Base-by-base conservation (phyloP, 352 stramenopile species). In the Globisporangium polare region DNA sequence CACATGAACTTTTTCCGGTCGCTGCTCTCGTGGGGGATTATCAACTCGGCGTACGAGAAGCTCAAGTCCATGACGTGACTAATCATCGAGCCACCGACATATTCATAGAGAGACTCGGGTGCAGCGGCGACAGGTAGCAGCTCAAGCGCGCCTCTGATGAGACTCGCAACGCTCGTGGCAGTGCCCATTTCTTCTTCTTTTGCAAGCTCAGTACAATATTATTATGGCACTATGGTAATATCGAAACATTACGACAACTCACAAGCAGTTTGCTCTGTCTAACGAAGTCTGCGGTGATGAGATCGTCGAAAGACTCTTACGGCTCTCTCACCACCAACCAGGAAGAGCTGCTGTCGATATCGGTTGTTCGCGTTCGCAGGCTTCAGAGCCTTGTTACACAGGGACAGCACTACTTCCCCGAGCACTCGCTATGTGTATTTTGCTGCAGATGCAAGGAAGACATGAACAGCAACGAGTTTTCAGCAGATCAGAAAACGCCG, bases 1-100 rank as follows among this genome's bases (percentile, higher is more conserved):
- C 76, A 92, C 64, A 88, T 96, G 72, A 96, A 96, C 63, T 96
- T 94, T 67, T 88, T 89, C 50, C 77, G 88, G 10, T 94, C 85
- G 26, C 68, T 96, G 3, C 56, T 96, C 17, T 95, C 88, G 17
- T 96, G 88, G 88, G 88, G 88, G 10, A 96, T 96, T 56, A 93
- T 96, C 62, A 96, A 96, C 66, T 92, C 83, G 57, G 83, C 83
- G 43, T 96, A 95, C 60, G 88, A 96, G 67, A 88, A 88, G 62
- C 78, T 95, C 46, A 95, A 92, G 71, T 74, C 78, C 26, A 72
- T 90, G 45, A 89, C 78, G 63, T 86, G 65, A 76, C 45, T 22
- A 49, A 49, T 3, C 42, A 49, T 20, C 20, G 26, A 26, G 20
- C 15, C 22, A 29, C 10, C 5, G 12, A 49, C 45, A 29, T 12